Evolutionary conservation across 441 rosid genomes (phyloP), one percentile per base, ranked within the genome.

Genomic region (Syzygium malaccense): DNA sequence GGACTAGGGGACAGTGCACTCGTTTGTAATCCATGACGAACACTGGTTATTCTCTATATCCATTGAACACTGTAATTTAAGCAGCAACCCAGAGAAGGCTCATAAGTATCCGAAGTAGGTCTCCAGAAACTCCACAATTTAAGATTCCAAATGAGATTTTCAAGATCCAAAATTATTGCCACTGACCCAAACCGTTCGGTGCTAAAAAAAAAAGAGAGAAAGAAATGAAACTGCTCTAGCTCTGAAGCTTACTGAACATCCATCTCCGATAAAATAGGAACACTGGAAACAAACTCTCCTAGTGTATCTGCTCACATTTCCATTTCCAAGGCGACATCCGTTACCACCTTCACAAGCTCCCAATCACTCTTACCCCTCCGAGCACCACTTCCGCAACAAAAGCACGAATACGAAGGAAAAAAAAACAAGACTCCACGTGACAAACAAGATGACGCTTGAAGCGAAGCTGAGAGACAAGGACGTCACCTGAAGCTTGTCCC

Each of bases 401-500:
- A 68, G 80, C 80, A 20, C 28, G 49, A 37, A 64, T 20, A 20
- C 64, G 45, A 32, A 75, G 55, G 85, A 85, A 49, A 80, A 3
- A 85, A 37, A 37, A 37, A 37, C 37, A 4, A 37, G 37, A 6
- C 58, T 49, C 45, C 49, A 23, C 30, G 7, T 25, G 68, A 55
- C 51, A 49, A 68, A 19, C 26, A 68, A 88, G 55, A 51, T 9
- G 87, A 51, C 13, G 87, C 37, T 49, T 26, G n/a, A 37, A 57
- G 71, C 20, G 71, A 64, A 30, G 71, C 37, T 10, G 37, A 64
- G 32, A 32, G 18, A 88, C 68, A 79, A 4, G 37, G 51, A 66
- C 41, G 79, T 62, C 9, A 94, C 95, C 95, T 94, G 92, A 13
- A 91, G 92, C 89, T 91, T 91, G 64, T 91, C 86, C 87, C 51